Evolutionary conservation across 1,139 yeast species (phyloP), one percentile per base, ranked within the genome.

Genomic region (Geotrichum siamense): DNA sequence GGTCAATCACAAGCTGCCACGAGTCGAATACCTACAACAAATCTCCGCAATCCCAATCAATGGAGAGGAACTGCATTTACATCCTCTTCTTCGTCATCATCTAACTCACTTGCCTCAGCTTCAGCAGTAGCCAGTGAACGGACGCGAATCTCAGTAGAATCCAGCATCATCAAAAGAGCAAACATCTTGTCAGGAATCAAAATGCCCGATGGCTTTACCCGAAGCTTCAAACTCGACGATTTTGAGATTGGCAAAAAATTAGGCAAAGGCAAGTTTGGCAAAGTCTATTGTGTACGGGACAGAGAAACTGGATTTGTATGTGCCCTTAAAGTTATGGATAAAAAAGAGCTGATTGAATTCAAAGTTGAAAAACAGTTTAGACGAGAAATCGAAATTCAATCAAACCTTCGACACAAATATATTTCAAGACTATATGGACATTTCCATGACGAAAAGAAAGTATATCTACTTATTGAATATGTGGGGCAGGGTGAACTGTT

Each of bases 211-310:
- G 39, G 44, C 10, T 48, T 48, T 30, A 48, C 48, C 30, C 51
- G 61, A 15, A 54, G 58, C 31, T 64, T 60, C 44, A 51, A 66
- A 1, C 60, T 79, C 22, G 65, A 71, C 25, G 94, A 85, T 58
- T 91, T 86, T 65, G 96, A 87, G 54, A 73, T 91, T 37, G 98
- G 98, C 10, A 75, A 82, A 45, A 79, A 83, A 47, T 71, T 91
- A 30, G 98, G 98, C 0, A 86, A 85, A 59, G 98, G 98, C 2
- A 87, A 87, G 61, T 78, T 89, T 55, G 98, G 98, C 2, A 79
- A 78, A 54, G 98, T 91, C 0, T 89, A 87, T 62, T 84, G 95
- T 57, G 97, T 83, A 12, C 72, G 75, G 48, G 96, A 89, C 59
- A 79, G 75, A 54, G 56, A 65, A 25, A 74, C 86, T 0, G 94